A percentile compares a stretch with the other conserved stretches of the same genome.
Conservation (phyloP, 2,329 filamentous ascomycete genomes). For the Arthrobotrys musiformis region DNA sequence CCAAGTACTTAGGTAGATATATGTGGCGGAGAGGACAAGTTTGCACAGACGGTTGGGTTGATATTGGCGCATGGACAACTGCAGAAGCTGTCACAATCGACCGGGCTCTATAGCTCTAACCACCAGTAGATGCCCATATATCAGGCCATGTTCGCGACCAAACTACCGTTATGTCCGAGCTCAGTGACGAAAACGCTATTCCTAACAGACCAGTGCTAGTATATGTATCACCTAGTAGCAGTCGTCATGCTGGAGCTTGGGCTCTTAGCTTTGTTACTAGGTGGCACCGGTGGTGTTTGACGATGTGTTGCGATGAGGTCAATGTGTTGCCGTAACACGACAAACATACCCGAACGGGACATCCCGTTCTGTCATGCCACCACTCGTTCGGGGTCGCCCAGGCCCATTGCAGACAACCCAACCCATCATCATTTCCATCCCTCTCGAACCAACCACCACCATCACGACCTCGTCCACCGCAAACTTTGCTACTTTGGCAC, state of each 20-base stretch:
- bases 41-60: background rate
- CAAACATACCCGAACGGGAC: conserved; percentile 9
- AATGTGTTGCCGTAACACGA: background rate
- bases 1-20: no score
- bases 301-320: conserved; percentile 19
- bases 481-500: conserved; percentile 26
- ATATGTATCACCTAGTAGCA: background rate
- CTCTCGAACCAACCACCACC: conserved; percentile 51
- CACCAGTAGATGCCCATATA: background rate
- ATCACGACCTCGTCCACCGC: conserved; percentile 29
- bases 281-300: background rate
- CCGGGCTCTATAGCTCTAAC: background rate
- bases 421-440: conserved; percentile 50
- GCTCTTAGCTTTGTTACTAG: background rate
- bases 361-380: conserved; percentile 31
- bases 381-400: conserved; percentile 22
- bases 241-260: background rate
- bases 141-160: background rate
- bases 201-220: background rate
- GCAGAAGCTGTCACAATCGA: background rate
- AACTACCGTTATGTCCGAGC: background rate
- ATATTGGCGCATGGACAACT: conserved; percentile 3
- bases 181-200: background rate
- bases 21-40: background rate
- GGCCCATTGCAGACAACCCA: conserved; percentile 36